phyloP scores from a whole-genome alignment of 176 grass and related monocot species.

The Poa annua region DNA sequence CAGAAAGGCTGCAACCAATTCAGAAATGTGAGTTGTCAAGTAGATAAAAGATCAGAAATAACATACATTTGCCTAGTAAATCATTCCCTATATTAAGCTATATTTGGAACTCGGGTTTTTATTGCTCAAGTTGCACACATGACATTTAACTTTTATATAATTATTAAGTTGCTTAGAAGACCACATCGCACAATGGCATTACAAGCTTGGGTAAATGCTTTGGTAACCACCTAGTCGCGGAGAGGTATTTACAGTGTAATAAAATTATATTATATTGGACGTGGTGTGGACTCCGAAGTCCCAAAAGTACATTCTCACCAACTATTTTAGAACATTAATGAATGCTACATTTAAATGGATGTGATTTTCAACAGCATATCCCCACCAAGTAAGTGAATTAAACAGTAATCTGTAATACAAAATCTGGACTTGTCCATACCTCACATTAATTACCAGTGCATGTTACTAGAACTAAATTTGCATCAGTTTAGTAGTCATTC shows the following conservation, averaged over 20 bases:
- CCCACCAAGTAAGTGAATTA: neutral
- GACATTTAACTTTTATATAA: neutral
- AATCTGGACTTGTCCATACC: constrained; percentile 9
- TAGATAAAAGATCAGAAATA: constrained; percentile 11
- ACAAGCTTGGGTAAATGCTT: constrained; percentile 24
- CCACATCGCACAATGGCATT: neutral
- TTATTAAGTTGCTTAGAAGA: constrained; percentile 11
- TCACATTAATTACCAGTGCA: constrained; percentile 15
- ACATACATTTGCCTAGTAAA: neutral
- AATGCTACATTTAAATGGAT: neutral
- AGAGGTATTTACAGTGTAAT: neutral
- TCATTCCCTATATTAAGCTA: neutral
- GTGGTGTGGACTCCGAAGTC: constrained; percentile 8
- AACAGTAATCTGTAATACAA: neutral
- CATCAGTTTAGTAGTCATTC: neutral
- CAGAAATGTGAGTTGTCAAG: constrained; percentile 16
- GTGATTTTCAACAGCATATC: constrained; percentile 5
- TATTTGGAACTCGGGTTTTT: constrained; percentile 16
- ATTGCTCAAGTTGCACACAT: neutral
- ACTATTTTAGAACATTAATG: neutral
- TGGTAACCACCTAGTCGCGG: neutral
- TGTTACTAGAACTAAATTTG: constrained; percentile 11
- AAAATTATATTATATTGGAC: neutral
- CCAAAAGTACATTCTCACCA: neutral
- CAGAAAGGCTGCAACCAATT: constrained; percentile 78